Conservation (phyloP, 2,329 filamentous ascomycete species). For the Ilyonectria robusta region DNA sequence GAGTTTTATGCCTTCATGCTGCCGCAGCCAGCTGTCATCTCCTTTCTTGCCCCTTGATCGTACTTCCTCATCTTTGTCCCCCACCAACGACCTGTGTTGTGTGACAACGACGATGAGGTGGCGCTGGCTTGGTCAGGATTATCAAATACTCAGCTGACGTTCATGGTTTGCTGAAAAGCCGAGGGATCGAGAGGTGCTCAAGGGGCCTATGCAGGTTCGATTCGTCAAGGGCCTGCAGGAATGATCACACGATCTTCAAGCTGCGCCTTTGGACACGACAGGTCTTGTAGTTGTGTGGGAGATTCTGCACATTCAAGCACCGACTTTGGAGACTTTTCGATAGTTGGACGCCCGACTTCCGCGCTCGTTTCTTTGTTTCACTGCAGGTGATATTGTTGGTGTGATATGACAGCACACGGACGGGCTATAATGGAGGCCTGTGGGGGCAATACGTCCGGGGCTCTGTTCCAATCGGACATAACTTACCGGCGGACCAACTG, state of each 20-base stretch:
- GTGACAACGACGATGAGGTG: conserved; percentile 34
- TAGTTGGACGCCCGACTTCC: conserved; percentile 19
- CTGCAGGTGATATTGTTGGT: conserved; percentile 43
- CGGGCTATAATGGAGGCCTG: conserved; percentile 20
- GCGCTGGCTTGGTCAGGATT: conserved; percentile 25
- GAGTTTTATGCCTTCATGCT: conserved; percentile 39
- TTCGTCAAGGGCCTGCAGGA: conserved; percentile 19
- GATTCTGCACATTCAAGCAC: conserved; percentile 21
- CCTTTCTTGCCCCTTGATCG: conserved; percentile 30
- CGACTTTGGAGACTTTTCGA: conserved; percentile 7
- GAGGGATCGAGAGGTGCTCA: conserved; percentile 11
- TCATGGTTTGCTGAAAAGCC: background rate
- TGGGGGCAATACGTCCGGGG: conserved; percentile 36
- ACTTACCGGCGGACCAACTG: conserved; percentile 21
- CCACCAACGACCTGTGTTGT: conserved; percentile 34
- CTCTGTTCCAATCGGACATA: conserved; percentile 35
- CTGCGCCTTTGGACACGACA: conserved; percentile 26
- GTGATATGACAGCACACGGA: conserved; percentile 34
- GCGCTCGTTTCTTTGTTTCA: conserved; percentile 40
- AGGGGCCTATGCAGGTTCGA: conserved; percentile 13
- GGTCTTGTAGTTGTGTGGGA: conserved; percentile 27
- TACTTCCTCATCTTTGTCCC: conserved; percentile 27
- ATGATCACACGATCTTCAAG: conserved; percentile 21
- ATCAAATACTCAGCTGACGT: conserved; percentile 39
- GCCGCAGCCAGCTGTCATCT: conserved; percentile 44